phyloP scores from a whole-genome alignment of 2,329 filamentous ascomycete species.

The Fusarium miscanthi region DNA sequence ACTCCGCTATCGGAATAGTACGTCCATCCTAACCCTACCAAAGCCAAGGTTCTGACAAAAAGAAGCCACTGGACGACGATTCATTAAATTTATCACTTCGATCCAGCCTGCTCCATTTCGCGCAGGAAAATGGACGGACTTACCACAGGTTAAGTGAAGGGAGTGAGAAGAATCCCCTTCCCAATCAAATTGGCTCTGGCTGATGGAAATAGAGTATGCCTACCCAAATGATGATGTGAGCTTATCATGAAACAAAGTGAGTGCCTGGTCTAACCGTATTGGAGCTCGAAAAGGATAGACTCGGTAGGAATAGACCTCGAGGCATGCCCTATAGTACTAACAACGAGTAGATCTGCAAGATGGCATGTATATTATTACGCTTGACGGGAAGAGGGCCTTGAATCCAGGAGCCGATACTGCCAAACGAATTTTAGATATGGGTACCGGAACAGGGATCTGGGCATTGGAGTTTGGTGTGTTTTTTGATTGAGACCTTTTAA shows the following conservation, averaged over 20 bases:
- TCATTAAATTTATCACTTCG: slow-evolving; percentile 21
- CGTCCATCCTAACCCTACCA: not conserved
- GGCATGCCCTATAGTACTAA: accelerated
- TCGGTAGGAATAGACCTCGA: not conserved
- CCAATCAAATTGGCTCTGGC: accelerated
- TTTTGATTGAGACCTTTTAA: accelerated
- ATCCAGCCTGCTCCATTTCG: slow-evolving; percentile 20
- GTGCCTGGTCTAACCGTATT: not conserved
- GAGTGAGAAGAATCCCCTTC: not conserved
- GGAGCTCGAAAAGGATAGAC: slow-evolving; percentile 21
- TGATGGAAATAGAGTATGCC: slow-evolving; percentile 10
- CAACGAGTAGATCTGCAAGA: slow-evolving; percentile 2
- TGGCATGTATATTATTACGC: slow-evolving; percentile 12
- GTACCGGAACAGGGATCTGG: slow-evolving; percentile 30
- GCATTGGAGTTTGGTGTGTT: slow-evolving; percentile 14
- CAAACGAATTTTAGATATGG: slow-evolving; percentile 19
- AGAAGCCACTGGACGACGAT: slow-evolving; percentile 16
- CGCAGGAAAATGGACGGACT: slow-evolving; percentile 25
- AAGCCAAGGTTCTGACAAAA: not conserved
- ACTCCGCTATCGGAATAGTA: slow-evolving; percentile 27
- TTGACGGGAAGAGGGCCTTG: slow-evolving; percentile 21
- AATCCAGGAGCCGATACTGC: slow-evolving; percentile 22
- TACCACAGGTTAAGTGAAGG: slow-evolving; percentile 30
- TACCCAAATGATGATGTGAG: slow-evolving; percentile 33
- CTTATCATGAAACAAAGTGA: accelerated